phyloP scores from a whole-genome alignment of 345 rosid species.

The Carallia brachiata region DNA sequence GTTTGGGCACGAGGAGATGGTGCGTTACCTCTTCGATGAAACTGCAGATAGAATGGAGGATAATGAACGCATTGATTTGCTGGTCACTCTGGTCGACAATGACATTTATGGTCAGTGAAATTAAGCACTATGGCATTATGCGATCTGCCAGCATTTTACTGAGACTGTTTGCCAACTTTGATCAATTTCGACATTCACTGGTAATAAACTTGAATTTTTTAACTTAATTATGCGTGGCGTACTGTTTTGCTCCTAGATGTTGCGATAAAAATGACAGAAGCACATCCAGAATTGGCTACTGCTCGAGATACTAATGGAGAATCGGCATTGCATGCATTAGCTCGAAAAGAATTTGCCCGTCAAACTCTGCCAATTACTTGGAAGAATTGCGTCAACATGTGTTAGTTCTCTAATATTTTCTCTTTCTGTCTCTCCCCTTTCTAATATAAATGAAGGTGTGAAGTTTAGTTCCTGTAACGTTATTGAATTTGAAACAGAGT shows the following conservation, averaged over 20 bases:
- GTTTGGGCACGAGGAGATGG: slow-evolving; percentile 21
- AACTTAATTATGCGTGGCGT: background rate
- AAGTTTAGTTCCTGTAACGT: too few relatives aligned
- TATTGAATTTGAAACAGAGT: too few relatives aligned
- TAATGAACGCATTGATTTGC: slow-evolving; percentile 9
- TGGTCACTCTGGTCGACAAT: slow-evolving; percentile 6
- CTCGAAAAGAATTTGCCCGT: slow-evolving; percentile 6
- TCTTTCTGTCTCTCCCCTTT: background rate
- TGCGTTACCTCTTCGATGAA: slow-evolving; percentile 5
- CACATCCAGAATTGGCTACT: slow-evolving; percentile 12
- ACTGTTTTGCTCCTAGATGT: slow-evolving; percentile 3
- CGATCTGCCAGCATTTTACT: too few relatives aligned
- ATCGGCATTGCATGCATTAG: slow-evolving; percentile 19
- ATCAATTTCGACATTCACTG: background rate
- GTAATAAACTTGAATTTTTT: background rate
- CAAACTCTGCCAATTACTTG: background rate
- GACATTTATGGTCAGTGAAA: background rate
- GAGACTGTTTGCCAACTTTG: background rate
- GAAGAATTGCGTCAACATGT: slow-evolving; percentile 22
- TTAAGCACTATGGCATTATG: background rate
- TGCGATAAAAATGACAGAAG: slow-evolving; percentile 1
- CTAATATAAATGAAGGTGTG: too few relatives aligned
- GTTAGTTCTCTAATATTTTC: slow-evolving; percentile 18
- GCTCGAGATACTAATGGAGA: slow-evolving; percentile 10
- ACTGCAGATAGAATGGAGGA: background rate